Evolutionary conservation across 176 grass and related monocot species (phyloP).

Genomic region (Oryza brachyantha): DNA sequence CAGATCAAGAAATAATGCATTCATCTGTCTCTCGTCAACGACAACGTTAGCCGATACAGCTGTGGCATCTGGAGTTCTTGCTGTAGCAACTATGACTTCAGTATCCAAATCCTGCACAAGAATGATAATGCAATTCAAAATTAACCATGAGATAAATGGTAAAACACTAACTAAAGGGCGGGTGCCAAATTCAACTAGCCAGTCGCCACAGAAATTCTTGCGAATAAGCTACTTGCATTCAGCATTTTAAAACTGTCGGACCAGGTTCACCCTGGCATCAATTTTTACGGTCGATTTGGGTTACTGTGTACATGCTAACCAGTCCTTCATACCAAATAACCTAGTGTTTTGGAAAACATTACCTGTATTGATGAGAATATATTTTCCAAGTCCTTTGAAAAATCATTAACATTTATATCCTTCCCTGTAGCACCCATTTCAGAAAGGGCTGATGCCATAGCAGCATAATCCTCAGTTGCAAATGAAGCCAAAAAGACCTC

Average conservation of each 20-base stretch:
- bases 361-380: conserved; percentile 98
- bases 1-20: conserved; percentile 95
- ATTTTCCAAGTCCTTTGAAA: conserved; percentile 82
- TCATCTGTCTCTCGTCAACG: conserved; percentile 86
- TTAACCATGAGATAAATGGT: neutral
- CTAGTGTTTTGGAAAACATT: conserved; percentile 2
- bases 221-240: conserved; percentile 4
- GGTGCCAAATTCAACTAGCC: neutral
- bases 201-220: neutral
- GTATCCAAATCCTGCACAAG: conserved; percentile 76
- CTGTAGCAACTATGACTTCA: conserved; percentile 80
- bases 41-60: conserved; percentile 86
- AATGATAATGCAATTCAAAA: conserved; percentile 26
- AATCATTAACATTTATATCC: conserved; percentile 70
- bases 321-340: conserved; percentile 13
- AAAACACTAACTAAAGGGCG: neutral
- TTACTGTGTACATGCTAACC: neutral
- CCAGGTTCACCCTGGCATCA: neutral
- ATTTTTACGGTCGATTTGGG: neutral
- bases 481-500: conserved; percentile 94
- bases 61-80: conserved; percentile 63
- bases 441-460: conserved; percentile 79
- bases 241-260: neutral
- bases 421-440: conserved; percentile 96
- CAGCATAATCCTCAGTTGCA: conserved; percentile 72